Conservation (phyloP, 495 filamentous ascomycete species). For the Parmelia sp. region DNA sequence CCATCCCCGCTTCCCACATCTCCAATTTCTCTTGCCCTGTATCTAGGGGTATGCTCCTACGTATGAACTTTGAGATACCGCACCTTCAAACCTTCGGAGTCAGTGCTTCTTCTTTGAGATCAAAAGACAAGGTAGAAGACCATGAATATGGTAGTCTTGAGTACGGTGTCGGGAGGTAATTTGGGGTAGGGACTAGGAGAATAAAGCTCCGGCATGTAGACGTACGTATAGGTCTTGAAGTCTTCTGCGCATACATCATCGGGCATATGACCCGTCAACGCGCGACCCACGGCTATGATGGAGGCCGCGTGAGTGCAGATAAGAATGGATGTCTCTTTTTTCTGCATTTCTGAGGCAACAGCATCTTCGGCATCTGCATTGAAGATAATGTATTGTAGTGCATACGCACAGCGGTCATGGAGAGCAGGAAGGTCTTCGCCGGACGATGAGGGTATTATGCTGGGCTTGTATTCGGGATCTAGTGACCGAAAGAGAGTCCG, state of each 20-base stretch:
- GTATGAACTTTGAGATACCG: conserved; percentile 59
- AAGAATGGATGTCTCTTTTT: conserved; percentile 46
- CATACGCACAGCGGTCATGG: conserved; percentile 70
- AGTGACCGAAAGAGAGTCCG: conserved; percentile 57
- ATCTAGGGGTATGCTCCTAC: conserved; percentile 22
- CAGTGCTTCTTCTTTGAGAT: background rate
- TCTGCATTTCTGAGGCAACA: background rate
- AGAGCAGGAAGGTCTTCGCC: conserved; percentile 75
- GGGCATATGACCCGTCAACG: conserved; percentile 70
- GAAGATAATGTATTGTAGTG: conserved; percentile 62
- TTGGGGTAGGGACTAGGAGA: background rate
- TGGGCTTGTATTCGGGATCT: conserved; percentile 48
- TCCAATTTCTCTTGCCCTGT: background rate
- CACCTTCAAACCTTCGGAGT: conserved; percentile 33
- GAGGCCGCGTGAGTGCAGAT: conserved; percentile 89
- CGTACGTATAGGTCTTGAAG: conserved; percentile 70
- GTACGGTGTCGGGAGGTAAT: background rate
- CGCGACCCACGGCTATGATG: conserved; percentile 77
- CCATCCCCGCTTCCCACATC: conserved; percentile 30
- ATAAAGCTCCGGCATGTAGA: background rate
- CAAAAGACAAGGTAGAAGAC: background rate
- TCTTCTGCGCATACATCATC: conserved; percentile 62
- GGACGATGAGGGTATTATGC: conserved; percentile 55
- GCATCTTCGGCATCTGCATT: conserved; percentile 55
- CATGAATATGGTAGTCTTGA: background rate